Evolutionary conservation across 2,329 filamentous ascomycete genomes (phyloP), one percentile per base, ranked within the genome.

Genomic region (Fusarium oligoseptatum): DNA sequence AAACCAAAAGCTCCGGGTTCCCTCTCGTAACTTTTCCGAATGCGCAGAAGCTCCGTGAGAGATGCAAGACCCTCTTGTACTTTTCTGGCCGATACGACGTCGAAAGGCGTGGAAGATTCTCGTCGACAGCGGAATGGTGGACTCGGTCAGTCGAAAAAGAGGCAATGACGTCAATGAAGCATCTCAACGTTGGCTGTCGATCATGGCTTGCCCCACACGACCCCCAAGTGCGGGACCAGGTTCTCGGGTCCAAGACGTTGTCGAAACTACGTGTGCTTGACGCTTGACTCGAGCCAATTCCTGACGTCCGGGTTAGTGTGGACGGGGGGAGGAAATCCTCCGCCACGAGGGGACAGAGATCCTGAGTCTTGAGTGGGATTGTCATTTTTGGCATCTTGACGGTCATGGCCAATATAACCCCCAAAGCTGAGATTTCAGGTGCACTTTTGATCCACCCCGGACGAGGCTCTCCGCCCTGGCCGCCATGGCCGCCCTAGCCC

Each of bases 81-180:
- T 27, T 5, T 24, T n/a, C 36, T 32, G n/a, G 3, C 17, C 11
- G 17, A 32, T 34, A 37, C n/a, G 17, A 14, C 56, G 10, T 39
- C 36, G 56, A 57, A 34, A 24, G 9, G 14, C 27, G 24, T 71
- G 34, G 71, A 73, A 73, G 37, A 57, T 73, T 73, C 72, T 60
- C 6, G 72, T 10, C 24, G n/a, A n/a, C 20, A 22, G 4, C 27
- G 60, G 56, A 60, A 27, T 41, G 52, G 50, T 22, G 50, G 45
- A 15, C 20, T 60, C 32, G 10, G 14, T 6, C 43, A 12, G 43
- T 20, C 2, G 15, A 32, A 32, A 11, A n/a, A n/a, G n/a, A 52
- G 27, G 15, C 4, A 29, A 71, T 78, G 74, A 78, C 77, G 77
- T 78, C 72, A 79, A 71, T 78, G 77, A 78, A 43, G 77, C 74